phyloP scores from a whole-genome alignment of 345 rosid genomes.

The Linum usitatissimum region DNA sequence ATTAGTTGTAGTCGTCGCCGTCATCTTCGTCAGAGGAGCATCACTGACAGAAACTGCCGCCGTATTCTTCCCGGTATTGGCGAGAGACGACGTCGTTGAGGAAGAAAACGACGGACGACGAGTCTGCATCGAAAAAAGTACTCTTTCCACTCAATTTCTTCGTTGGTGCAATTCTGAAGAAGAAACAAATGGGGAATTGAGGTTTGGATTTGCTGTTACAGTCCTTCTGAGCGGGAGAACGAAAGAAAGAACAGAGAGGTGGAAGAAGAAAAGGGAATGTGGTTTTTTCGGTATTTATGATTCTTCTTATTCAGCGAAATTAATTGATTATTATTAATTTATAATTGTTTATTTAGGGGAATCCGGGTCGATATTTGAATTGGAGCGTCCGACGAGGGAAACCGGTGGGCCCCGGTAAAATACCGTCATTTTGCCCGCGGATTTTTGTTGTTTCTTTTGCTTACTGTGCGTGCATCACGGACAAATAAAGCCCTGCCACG shows the following conservation, averaged over 20 bases:
- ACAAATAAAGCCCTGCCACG: conserved; percentile 8
- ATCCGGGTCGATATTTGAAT: too few species aligned
- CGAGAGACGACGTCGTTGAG: conserved; percentile 39
- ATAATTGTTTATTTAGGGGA: not conserved
- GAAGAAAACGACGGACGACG: conserved; percentile 37
- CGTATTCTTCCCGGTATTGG: conserved; percentile 30
- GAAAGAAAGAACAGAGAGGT: not conserved
- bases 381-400: not conserved
- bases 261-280: not conserved
- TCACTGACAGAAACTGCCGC: conserved; percentile 9
- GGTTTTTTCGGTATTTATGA: conserved; percentile 11
- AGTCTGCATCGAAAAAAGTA: conserved; percentile 17
- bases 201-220: not conserved
- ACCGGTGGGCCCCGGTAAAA: conserved; percentile 8
- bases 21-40: not conserved
- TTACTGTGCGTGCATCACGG: not conserved
- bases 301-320: conserved; percentile 5
- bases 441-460: not conserved
- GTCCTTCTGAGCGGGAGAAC: too few species aligned
- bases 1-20: conserved; percentile 13
- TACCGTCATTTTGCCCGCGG: not conserved
- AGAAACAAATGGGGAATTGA: not conserved
- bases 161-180: not conserved
- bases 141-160: not conserved
- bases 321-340: not conserved